Base-by-base conservation (phyloP, 2,329 filamentous ascomycete species). In the Arthroderma uncinatum region DNA sequence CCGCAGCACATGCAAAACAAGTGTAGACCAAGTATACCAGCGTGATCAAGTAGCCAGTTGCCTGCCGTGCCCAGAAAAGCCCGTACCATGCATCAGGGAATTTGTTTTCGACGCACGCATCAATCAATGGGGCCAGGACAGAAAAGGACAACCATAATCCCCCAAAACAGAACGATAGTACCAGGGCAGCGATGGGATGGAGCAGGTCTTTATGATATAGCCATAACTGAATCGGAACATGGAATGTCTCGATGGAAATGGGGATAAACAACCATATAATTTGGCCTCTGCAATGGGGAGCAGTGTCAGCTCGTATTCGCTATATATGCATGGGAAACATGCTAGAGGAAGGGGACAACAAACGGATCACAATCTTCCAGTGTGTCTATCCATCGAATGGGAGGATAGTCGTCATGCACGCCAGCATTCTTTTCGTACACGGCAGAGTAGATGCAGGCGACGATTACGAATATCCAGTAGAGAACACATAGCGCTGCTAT, bases 1-100 rank as follows among this genome's bases (percentile, higher is more conserved):
- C 34, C 21, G 44, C 44, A 21, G 33, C 40, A n/a, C n/a, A 19
- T 14, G 57, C 23, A 28, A 47, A 47, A n/a, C 25, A 54, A 19
- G 48, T 36, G 21, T 59, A 59, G 12, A 23, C 54, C 28, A 57
- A n/a, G 47, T 59, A 59, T 30, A 59, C 14, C 21, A 59, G 16
- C 25, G 37, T 28, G 23, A 59, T 23, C 23, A 47, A 14, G 30
- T 54, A 59, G 25, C 30, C 47, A 10, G 47, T n/a, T 14, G 36
- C 57, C 30, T 53, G 25, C 5, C 54, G 44, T 8, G 42, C 16
- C 54, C 55, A 59, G 10, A 54, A 57, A n/a, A 59, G 19, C 9
- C 28, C 25, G 3, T 30, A 12, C 54, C 57, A 59, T 21, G 48
- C 36, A 10, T 28, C 37, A 1, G 48, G 36, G 21, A 14, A 47